phyloP scores from a whole-genome alignment of 306 rosid species.

The Lagenaria siceraria region DNA sequence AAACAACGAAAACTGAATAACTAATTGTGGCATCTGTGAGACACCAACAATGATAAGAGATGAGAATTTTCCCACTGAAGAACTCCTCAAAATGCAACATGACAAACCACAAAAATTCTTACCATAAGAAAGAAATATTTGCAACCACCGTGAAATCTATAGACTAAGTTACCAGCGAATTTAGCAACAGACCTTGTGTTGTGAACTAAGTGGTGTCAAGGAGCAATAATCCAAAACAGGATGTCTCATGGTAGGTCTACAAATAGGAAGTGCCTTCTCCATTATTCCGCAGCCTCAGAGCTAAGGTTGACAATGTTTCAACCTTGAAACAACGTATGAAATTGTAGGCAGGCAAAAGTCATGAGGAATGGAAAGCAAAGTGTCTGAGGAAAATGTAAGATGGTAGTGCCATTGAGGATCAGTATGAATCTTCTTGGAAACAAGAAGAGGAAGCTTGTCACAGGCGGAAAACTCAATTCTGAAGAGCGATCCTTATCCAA shows the following conservation, averaged over 20 bases:
- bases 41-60: neutral
- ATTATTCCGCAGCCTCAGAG: slow-evolving; percentile 69
- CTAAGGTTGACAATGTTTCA: slow-evolving; percentile 75
- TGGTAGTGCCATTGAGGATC: slow-evolving; percentile 65
- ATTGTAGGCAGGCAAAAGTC: slow-evolving; percentile 75
- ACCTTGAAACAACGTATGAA: slow-evolving; percentile 52
- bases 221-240: slow-evolving; percentile 90
- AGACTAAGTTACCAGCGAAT: slow-evolving; percentile 80
- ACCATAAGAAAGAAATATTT: slow-evolving; percentile 31
- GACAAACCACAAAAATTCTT: slow-evolving; percentile 35
- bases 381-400: slow-evolving; percentile 64
- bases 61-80: slow-evolving; percentile 14
- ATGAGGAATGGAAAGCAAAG: slow-evolving; percentile 59
- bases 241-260: slow-evolving; percentile 82
- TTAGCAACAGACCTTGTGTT: slow-evolving; percentile 92
- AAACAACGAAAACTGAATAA: slow-evolving; percentile 11
- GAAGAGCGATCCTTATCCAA: slow-evolving; percentile 80
- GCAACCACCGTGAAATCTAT: slow-evolving; percentile 46
- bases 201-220: slow-evolving; percentile 83
- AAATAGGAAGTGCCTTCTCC: slow-evolving; percentile 76
- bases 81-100: slow-evolving; percentile 24
- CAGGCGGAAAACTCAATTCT: slow-evolving; percentile 55
- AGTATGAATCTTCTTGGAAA: slow-evolving; percentile 59
- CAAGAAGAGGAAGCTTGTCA: slow-evolving; percentile 64
- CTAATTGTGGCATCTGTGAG: neutral